A percentile compares a stretch with the other conserved stretches of the same genome.
These are phyloP conservation scores for Suillus variegatus DNA, from an alignment of 768 basidiomycete species.

Conservation along the genomic window DNA sequence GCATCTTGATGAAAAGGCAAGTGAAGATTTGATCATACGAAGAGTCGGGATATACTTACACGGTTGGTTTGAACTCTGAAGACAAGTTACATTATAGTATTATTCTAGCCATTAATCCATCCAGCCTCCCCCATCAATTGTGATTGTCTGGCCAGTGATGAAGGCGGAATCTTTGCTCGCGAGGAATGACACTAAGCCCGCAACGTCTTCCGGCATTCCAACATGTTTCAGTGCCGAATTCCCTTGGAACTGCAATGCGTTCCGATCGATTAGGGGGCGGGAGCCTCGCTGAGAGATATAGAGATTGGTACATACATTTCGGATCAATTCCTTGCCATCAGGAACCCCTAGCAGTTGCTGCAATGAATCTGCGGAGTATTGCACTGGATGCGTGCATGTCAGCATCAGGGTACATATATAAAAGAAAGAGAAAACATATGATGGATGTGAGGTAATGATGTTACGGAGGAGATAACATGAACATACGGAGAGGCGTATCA, in stretches of 20 bases:
- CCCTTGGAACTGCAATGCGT: not conserved
- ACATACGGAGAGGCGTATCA: conserved; percentile 18
- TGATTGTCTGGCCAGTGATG: conserved; percentile 27
- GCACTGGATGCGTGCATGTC: not conserved
- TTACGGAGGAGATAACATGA: not conserved
- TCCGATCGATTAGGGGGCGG: not conserved
- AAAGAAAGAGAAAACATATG: not conserved
- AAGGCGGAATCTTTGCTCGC: conserved; percentile 31
- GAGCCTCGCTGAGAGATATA: not conserved
- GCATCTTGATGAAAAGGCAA: not conserved
- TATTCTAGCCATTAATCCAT: conserved; percentile 1
- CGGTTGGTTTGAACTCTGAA: not conserved
- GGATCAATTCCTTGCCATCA: not conserved
- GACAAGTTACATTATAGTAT: not conserved
- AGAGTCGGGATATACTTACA: not conserved
- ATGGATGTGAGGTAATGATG: not conserved
- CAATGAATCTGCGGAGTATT: not conserved
- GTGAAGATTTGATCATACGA: not conserved
- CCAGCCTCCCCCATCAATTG: conserved; percentile 10
- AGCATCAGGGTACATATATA: not conserved
- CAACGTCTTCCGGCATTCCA: conserved; percentile 24
- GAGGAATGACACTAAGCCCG: conserved; percentile 33
- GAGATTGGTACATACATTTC: not conserved
- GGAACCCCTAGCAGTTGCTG: not conserved
- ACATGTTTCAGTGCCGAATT: conserved; percentile 13